Evolutionary conservation across 306 rosid genomes (phyloP).

Genomic region (Comarum palustre): DNA sequence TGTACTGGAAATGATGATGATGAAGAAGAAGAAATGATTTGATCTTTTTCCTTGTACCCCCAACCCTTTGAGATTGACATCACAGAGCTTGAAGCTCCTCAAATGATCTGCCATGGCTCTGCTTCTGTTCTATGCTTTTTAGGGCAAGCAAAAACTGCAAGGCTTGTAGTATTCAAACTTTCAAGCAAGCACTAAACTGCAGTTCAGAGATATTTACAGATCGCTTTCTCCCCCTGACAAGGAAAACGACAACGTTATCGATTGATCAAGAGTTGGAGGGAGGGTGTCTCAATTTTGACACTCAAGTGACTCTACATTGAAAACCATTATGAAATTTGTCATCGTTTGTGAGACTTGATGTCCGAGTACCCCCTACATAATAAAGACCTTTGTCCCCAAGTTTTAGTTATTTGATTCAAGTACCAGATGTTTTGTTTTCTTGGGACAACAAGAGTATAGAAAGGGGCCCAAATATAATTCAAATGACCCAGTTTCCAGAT

Average conservation of each 20-base stretch:
- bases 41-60: conserved; percentile 1
- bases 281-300: no score
- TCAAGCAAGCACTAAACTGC: no score
- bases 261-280: no score
- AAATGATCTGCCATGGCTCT: conserved; percentile 4
- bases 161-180: not conserved
- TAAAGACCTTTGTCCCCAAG: conserved; percentile 1
- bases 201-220: no score
- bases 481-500: not conserved
- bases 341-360: conserved; percentile 6
- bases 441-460: conserved; percentile 22
- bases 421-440: not conserved
- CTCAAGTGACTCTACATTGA: not conserved
- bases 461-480: conserved; percentile 19
- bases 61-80: not conserved
- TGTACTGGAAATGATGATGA: conserved; percentile 1
- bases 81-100: not conserved
- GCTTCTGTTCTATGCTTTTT: conserved; percentile 3
- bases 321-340: not conserved
- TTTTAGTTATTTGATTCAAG: not conserved
- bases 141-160: not conserved
- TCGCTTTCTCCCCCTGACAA: no score
- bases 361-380: conserved; percentile 3
- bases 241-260: no score
- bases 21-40: not conserved